Conservation (phyloP, 768 basidiomycete genomes). For the Naganishia antarctica region DNA sequence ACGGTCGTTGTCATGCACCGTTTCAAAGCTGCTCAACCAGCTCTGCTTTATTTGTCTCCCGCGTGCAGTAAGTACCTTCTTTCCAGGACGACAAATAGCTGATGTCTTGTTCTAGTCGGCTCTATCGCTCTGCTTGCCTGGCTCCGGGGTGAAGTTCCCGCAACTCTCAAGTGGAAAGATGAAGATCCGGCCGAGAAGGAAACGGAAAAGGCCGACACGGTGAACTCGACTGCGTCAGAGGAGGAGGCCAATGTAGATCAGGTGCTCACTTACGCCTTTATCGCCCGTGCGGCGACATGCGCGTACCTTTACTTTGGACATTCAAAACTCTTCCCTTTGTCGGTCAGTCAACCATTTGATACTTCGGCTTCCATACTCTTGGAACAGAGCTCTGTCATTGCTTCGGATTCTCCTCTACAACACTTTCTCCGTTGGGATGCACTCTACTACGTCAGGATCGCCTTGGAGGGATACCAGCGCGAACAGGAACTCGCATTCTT, state of each 20-base stretch:
- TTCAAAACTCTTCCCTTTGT: neutral
- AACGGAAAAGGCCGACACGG: conserved; percentile 19
- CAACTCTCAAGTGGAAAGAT: conserved; percentile 21
- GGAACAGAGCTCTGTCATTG: conserved; percentile 1
- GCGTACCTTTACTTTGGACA: conserved; percentile 7
- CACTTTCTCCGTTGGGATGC: conserved; percentile 76
- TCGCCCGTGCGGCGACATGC: conserved; percentile 13
- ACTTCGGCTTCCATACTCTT: conserved; percentile 12
- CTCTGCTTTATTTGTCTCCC: conserved; percentile 76
- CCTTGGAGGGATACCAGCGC: conserved; percentile 57
- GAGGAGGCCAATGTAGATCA: conserved; percentile 2
- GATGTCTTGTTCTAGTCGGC: neutral
- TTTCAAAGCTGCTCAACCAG: conserved; percentile 75
- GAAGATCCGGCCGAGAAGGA: conserved; percentile 24
- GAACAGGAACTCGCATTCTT: conserved; percentile 89
- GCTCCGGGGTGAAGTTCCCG: conserved; percentile 17
- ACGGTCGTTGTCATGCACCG: conserved; percentile 84
- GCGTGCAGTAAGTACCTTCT: conserved; percentile 44
- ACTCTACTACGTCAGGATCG: conserved; percentile 72
- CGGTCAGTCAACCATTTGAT: conserved; percentile 5
- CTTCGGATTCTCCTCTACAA: neutral
- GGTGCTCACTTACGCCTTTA: neutral
- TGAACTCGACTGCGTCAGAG: neutral
- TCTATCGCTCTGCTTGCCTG: conserved; percentile 5
- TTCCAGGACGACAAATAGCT: neutral